These are phyloP conservation scores for Phyllosticta ampelicida DNA, from an alignment of 2,329 filamentous ascomycete species.

Conservation along the genomic window DNA sequence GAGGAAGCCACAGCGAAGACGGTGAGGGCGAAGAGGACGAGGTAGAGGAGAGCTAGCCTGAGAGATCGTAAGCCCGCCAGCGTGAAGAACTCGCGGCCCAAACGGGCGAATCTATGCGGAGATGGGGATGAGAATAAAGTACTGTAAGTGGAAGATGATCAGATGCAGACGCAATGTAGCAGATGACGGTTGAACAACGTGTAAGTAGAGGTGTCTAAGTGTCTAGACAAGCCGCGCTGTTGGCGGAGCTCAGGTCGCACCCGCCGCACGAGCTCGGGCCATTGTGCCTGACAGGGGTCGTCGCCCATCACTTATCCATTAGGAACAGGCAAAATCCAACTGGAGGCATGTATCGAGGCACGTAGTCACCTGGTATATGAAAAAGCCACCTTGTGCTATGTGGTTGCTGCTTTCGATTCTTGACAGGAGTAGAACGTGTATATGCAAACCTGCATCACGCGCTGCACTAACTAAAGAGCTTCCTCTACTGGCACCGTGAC, in stretches of 20 bases:
- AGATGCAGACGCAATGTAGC: neutral
- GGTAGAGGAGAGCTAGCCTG: constrained; percentile 38
- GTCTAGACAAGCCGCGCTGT: neutral
- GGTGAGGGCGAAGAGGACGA: constrained; percentile 46
- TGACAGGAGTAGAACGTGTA: too few relatives aligned
- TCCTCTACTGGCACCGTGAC: too few relatives aligned
- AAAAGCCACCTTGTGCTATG: too few relatives aligned
- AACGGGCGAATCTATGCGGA: neutral
- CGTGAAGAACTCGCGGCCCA: constrained; percentile 11
- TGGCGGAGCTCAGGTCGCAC: neutral
- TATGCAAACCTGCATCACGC: too few relatives aligned
- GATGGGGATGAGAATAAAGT: constrained; percentile 1
- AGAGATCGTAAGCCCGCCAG: constrained; percentile 26
- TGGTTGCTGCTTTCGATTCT: too few relatives aligned
- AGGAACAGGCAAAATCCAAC: too few relatives aligned
- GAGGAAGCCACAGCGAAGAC: constrained; percentile 57
- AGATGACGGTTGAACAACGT: neutral
- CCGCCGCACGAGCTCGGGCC: neutral
- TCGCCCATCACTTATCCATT: neutral
- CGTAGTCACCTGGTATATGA: too few relatives aligned
- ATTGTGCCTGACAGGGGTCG: neutral
- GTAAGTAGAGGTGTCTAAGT: neutral
- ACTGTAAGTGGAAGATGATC: neutral
- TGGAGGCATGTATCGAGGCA: too few relatives aligned
- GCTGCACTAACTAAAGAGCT: too few relatives aligned